Conservation (phyloP, 176 grass and related monocot genomes). For the Hyparrhenia diplandra region DNA sequence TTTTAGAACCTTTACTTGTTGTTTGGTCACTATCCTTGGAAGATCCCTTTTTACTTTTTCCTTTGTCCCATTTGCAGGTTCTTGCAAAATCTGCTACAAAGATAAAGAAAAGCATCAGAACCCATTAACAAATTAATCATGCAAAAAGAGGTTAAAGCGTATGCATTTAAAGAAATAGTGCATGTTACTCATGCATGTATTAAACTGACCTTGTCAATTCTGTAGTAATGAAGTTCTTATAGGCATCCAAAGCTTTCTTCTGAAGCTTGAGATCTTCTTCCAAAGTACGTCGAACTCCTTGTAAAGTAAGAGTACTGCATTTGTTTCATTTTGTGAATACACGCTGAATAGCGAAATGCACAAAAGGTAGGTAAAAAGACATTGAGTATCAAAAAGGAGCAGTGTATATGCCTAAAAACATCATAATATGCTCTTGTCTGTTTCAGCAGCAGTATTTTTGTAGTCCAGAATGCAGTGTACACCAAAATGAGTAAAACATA, state of each 20-base stretch:
- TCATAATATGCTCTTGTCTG: neutral
- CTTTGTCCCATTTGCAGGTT: conserved; percentile 61
- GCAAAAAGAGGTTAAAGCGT: neutral
- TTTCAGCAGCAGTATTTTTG: neutral
- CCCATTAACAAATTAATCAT: conserved; percentile 21
- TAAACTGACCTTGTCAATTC: conserved; percentile 66
- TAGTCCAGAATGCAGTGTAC: neutral
- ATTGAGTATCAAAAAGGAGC: neutral
- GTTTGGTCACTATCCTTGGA: conserved; percentile 29
- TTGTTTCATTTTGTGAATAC: conserved; percentile 32
- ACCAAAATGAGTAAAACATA: conserved; percentile 28
- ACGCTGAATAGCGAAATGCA: conserved; percentile 17
- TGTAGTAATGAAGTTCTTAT: conserved; percentile 60
- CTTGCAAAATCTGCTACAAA: conserved; percentile 57
- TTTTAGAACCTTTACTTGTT: conserved; percentile 56
- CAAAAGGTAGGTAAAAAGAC: conserved; percentile 6
- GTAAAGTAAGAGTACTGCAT: conserved; percentile 77
- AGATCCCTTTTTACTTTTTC: conserved; percentile 46
- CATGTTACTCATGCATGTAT: conserved; percentile 5
- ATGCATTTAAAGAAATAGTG: conserved; percentile 18
- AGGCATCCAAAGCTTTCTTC: conserved; percentile 76
- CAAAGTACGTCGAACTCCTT: conserved; percentile 78
- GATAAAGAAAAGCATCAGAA: conserved; percentile 18
- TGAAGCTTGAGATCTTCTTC: conserved; percentile 85
- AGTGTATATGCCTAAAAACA: neutral